These are phyloP conservation scores for Fusarium nygamai DNA, from an alignment of 2,329 filamentous ascomycete species.

Conservation along the genomic window DNA sequence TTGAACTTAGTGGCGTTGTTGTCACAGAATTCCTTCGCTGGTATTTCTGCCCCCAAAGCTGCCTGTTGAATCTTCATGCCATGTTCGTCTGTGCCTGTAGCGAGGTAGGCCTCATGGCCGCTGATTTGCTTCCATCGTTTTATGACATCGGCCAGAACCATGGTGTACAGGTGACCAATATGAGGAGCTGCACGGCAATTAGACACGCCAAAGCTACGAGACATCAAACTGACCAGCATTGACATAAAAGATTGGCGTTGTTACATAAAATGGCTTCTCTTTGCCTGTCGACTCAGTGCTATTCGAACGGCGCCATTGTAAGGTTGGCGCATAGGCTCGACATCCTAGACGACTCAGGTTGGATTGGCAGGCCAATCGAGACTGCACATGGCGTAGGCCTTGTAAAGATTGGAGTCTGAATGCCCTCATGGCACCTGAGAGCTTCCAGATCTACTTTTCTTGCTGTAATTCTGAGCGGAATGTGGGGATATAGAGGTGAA, in stretches of 20 bases:
- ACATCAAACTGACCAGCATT: constrained; percentile 76
- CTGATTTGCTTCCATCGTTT: constrained; percentile 90
- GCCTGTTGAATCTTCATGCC: constrained; percentile 97
- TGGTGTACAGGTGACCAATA: constrained; percentile 92
- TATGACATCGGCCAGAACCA: constrained; percentile 88
- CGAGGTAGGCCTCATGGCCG: constrained; percentile 75
- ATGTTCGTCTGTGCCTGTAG: constrained; percentile 96
- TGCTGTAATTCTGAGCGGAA: constrained; percentile 1
- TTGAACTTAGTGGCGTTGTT: constrained; percentile 82
- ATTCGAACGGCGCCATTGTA: constrained; percentile 48
- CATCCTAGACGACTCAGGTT: constrained; percentile 46
- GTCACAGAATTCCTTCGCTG: constrained; percentile 89
- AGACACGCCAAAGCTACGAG: background rate
- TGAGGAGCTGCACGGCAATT: constrained; percentile 75
- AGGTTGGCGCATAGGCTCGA: constrained; percentile 32
- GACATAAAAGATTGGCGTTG: constrained; percentile 98
- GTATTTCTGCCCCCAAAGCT: constrained; percentile 73
- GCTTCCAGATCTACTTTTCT: background rate
- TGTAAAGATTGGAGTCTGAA: constrained; percentile 42
- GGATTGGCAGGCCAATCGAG: constrained; percentile 23
- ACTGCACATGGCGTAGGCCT: constrained; percentile 35
- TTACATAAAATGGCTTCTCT: constrained; percentile 90
- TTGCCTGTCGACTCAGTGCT: constrained; percentile 59
- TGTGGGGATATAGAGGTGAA: constrained; percentile 16
- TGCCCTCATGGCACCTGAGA: constrained; percentile 43